Percentiles rank a stretch among this genome's conserved stretches.
These are phyloP conservation scores for Terfezia boudieri DNA, from an alignment of 495 filamentous ascomycete genomes.

Conservation along the genomic window DNA sequence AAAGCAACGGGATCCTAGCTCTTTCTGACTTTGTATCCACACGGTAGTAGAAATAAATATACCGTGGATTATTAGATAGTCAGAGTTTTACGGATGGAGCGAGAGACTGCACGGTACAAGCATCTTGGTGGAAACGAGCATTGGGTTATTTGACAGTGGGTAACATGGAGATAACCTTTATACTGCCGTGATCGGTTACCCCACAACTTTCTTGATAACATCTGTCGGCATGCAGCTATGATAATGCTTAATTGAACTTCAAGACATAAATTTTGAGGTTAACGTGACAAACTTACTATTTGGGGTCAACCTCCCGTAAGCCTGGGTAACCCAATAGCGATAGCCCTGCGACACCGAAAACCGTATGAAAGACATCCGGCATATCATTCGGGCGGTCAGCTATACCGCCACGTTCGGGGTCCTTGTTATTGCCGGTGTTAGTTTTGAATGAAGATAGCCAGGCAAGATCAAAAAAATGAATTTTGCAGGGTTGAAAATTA, in stretches of 20 bases:
- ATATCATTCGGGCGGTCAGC: slow-evolving; percentile 79
- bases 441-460: too few species aligned
- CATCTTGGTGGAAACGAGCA: too few species aligned
- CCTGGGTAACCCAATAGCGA: slow-evolving; percentile 60
- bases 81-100: too few species aligned
- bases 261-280: not conserved
- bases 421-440: slow-evolving; percentile 25
- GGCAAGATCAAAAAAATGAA: too few species aligned
- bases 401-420: slow-evolving; percentile 62
- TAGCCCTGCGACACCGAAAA: slow-evolving; percentile 71
- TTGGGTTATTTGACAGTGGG: too few species aligned
- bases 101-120: too few species aligned
- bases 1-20: too few species aligned
- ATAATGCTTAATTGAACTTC: not conserved
- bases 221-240: not conserved
- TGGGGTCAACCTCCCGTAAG: slow-evolving; percentile 59
- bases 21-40: too few species aligned
- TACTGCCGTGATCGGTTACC: slow-evolving; percentile 1
- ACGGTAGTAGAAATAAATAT: too few species aligned
- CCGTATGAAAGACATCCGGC: slow-evolving; percentile 93
- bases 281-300: slow-evolving; percentile 41
- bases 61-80: too few species aligned
- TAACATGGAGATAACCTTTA: too few species aligned
- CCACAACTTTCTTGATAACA: not conserved
- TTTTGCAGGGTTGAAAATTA: too few species aligned